Base-by-base conservation (phyloP, 1,284 basidiomycete genomes). In the Malassezia obtusa region DNA sequence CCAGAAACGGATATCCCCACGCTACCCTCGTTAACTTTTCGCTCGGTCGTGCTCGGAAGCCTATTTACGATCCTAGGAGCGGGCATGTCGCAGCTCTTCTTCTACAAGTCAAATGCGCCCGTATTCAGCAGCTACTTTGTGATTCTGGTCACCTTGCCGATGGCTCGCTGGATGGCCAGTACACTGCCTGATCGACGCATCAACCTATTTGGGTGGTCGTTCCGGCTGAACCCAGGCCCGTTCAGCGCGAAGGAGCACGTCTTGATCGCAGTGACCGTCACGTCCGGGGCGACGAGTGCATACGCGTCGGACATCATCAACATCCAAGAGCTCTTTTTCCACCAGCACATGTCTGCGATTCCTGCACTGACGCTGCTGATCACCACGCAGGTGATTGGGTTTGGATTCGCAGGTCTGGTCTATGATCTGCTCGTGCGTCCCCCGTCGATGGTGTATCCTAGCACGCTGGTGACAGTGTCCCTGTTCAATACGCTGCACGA, bases 61-160 rank as follows among this genome's bases (percentile, higher is more conserved):
- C 57, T 78, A 36, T 78, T 81, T 62, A 80, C 79, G 54, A 59
- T 78, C 14, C 62, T 80, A 1, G 80, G 80, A 6, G 79, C 79
- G 10, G 74, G 76, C 12, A 75, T 65, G 52, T 60, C 61, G 2
- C 61, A 70, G 57, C 58, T 68, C 12, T 70, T 70, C 51, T 69
- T 71, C 57, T 71, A 68, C 63, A 69, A 69, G 52, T 71, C 60
- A 15, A 63, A 62, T 31, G 47, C 58, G 26, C 79, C 79, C 0
- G 71, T 71, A 1, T 80, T 80, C 67, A 78, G 77, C 31, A 71
- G 71, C 21, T 80, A 80, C 71, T 80, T 81, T 67, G 77, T 80
- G 58, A 78, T 80, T 45, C 71, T 81, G 19, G 61, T 76, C 37
- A 68, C 71, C 15, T 76, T 78, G 26, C 78, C 78, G 0, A 63